phyloP scores from a whole-genome alignment of 2,329 filamentous ascomycete species.

The Pyrenochaeta sp. region DNA sequence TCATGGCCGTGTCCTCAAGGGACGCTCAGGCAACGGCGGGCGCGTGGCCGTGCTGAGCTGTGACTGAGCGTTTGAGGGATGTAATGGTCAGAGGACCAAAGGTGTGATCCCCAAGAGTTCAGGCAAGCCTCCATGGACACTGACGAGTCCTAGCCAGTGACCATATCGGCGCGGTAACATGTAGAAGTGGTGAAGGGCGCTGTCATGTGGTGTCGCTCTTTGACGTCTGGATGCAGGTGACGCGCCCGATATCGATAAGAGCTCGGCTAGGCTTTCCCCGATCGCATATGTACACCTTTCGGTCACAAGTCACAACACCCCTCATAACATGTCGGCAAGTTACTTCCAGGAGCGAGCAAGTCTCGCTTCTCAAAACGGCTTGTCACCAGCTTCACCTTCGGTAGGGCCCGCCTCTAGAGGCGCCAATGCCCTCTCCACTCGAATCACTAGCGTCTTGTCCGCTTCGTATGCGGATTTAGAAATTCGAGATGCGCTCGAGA shows the following conservation, averaged over 20 bases:
- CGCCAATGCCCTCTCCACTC: slow-evolving; percentile 76
- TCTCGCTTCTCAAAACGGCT: slow-evolving; percentile 36
- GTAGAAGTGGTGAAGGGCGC: slow-evolving; percentile 22
- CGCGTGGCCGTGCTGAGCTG: slow-evolving; percentile 32
- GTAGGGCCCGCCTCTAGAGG: slow-evolving; percentile 38
- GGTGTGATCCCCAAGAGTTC: slow-evolving; percentile 23
- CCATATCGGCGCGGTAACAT: slow-evolving; percentile 29
- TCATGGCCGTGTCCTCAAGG: slow-evolving; percentile 45
- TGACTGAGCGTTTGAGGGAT: slow-evolving; percentile 10
- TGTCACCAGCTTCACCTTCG: slow-evolving; percentile 39
- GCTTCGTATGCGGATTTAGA: slow-evolving; percentile 92
- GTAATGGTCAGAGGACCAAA: slow-evolving; percentile 26
- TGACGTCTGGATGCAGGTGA: slow-evolving; percentile 33
- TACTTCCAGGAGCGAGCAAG: slow-evolving; percentile 43
- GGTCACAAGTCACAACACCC: slow-evolving; percentile 22
- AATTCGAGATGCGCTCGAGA: slow-evolving; percentile 82
- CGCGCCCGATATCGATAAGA: slow-evolving; percentile 39
- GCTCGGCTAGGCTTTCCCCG: slow-evolving; percentile 32
- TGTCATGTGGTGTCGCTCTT: slow-evolving; percentile 30
- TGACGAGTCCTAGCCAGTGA: slow-evolving; percentile 21
- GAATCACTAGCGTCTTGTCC: slow-evolving; percentile 85
- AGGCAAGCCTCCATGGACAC: slow-evolving; percentile 33
- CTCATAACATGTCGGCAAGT: slow-evolving; percentile 38
- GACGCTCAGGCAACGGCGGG: slow-evolving; percentile 37
- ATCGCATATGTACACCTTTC: slow-evolving; percentile 21